Percentiles rank a stretch among this genome's conserved stretches.
phyloP scores from a whole-genome alignment of 345 rosid species.

The Linum lewisii region DNA sequence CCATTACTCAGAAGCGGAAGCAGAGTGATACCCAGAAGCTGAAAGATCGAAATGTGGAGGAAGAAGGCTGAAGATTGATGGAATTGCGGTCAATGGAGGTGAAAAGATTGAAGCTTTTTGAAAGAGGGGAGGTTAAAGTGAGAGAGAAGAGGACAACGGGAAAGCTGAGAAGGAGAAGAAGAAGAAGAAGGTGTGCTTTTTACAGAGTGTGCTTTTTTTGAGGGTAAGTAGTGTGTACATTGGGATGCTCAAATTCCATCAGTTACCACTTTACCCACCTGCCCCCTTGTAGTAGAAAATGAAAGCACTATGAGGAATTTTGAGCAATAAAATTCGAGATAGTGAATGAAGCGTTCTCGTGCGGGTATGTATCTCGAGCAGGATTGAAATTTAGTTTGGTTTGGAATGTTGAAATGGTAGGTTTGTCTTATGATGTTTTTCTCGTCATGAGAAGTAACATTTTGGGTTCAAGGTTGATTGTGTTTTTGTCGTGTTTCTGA shows the following conservation, averaged over 20 bases:
- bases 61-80: neutral
- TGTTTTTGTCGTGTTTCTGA: too few relatives aligned
- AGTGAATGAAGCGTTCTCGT: too few relatives aligned
- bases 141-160: neutral
- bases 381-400: too few relatives aligned
- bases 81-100: neutral
- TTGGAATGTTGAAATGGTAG: too few relatives aligned
- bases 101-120: neutral
- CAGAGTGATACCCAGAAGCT: too few relatives aligned
- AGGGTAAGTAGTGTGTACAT: conserved; percentile 17
- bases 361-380: too few relatives aligned
- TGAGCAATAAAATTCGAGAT: too few relatives aligned
- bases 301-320: neutral
- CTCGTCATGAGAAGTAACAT: too few relatives aligned
- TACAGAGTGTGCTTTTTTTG: neutral
- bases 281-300: neutral
- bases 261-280: neutral
- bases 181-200: neutral
- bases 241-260: conserved; percentile 60
- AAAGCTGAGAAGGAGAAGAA: neutral
- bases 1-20: conserved; percentile 11
- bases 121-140: neutral
- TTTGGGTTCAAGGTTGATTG: too few relatives aligned
- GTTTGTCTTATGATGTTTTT: too few relatives aligned
- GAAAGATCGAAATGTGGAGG: neutral